phyloP scores from a whole-genome alignment of 208 protist species.

The Naegleria lovaniensis region DNA sequence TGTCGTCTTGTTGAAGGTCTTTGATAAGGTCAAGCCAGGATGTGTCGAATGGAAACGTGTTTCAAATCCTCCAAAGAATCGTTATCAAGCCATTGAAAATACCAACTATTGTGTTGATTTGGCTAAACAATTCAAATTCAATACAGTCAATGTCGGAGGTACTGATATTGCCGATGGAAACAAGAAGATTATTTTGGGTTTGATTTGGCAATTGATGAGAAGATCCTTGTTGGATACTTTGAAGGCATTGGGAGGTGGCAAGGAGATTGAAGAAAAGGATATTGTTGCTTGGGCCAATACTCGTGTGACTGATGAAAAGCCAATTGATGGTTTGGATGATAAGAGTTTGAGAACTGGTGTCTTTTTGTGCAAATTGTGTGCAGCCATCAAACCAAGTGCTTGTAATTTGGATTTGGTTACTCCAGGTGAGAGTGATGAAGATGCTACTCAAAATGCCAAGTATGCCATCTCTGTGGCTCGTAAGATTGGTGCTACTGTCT shows the following conservation, averaged over 20 bases:
- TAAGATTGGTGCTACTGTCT: conserved; percentile 68
- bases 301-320: conserved; percentile 35
- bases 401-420: conserved; percentile 53
- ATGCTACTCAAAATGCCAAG: conserved; percentile 64
- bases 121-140: conserved; percentile 55
- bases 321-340: conserved; percentile 64
- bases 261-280: conserved; percentile 54
- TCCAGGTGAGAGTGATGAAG: conserved; percentile 37
- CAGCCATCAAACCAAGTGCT: conserved; percentile 48
- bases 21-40: conserved; percentile 64
- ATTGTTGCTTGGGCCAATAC: conserved; percentile 61
- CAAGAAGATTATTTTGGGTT: conserved; percentile 58
- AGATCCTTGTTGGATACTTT: conserved; percentile 58
- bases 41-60: conserved; percentile 59
- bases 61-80: conserved; percentile 54
- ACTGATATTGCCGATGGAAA: conserved; percentile 64
- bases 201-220: conserved; percentile 76
- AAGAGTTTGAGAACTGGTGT: conserved; percentile 35
- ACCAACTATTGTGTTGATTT: conserved; percentile 66
- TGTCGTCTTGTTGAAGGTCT: conserved; percentile 59
- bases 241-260: conserved; percentile 46
- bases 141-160: conserved; percentile 57
- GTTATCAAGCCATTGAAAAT: conserved; percentile 71
- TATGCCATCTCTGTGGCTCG: conserved; percentile 66
- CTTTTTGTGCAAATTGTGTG: conserved; percentile 61